Evolutionary conservation across 192 early-diverging fungal genomes (phyloP).

Genomic region (Backusella sp.): DNA sequence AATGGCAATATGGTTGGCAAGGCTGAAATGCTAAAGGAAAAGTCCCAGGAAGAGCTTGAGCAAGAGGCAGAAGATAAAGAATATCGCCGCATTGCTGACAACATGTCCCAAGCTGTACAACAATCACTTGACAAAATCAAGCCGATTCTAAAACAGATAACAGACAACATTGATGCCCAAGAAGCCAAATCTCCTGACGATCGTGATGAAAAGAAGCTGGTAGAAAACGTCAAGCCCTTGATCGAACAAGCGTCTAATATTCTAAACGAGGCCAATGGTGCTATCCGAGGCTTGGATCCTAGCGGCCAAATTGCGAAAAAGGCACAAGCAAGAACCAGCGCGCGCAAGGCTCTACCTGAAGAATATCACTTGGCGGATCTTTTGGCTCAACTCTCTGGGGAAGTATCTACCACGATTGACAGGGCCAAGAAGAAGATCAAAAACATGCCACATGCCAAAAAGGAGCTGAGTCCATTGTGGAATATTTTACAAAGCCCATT

Average conservation of each 20-base stretch:
- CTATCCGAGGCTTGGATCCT: conserved; percentile 25
- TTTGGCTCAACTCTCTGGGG: conserved; percentile 19
- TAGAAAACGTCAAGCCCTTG: conserved; percentile 15
- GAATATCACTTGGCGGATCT: conserved; percentile 19
- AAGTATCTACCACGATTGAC: conserved; percentile 23
- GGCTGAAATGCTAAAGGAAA: conserved; percentile 7
- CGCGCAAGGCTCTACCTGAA: conserved; percentile 19
- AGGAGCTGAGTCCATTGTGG: conserved; percentile 20
- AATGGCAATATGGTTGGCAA: conserved; percentile 19
- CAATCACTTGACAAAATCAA: conserved; percentile 15
- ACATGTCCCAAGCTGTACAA: conserved; percentile 13
- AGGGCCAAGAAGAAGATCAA: conserved; percentile 24
- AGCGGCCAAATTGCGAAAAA: conserved; percentile 18
- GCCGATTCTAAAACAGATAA: conserved; percentile 21
- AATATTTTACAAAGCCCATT: conserved; percentile 24
- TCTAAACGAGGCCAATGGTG: conserved; percentile 21
- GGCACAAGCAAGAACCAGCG: conserved; percentile 14
- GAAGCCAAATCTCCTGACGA: conserved; percentile 23
- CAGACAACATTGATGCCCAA: conserved; percentile 20
- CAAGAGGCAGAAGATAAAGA: conserved; percentile 11
- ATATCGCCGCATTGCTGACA: conserved; percentile 15
- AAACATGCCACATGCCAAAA: conserved; percentile 21
- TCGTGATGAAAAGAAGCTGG: conserved; percentile 24
- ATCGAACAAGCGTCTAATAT: conserved; percentile 25
- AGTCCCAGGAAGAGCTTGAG: conserved; percentile 13